These are phyloP conservation scores for Aspergillus quadricinctus DNA, from an alignment of 2,329 filamentous ascomycete genomes.

Conservation along the genomic window DNA sequence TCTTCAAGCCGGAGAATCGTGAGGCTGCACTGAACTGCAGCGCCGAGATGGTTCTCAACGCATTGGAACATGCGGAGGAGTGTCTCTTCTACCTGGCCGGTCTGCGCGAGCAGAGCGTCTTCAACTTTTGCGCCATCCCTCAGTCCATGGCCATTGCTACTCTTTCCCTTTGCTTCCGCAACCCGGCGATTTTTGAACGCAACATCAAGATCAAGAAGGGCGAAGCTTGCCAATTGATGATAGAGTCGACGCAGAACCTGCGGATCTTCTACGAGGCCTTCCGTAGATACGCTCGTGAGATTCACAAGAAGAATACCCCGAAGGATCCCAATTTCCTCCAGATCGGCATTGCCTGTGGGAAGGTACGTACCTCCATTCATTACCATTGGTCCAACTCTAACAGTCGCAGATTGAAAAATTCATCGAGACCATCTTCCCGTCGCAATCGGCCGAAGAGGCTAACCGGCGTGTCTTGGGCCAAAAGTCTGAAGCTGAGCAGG, in stretches of 20 bases:
- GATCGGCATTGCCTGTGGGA: constrained; percentile 85
- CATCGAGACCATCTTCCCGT: constrained; percentile 88
- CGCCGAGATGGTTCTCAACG: constrained; percentile 91
- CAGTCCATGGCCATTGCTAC: constrained; percentile 98
- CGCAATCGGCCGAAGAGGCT: constrained; percentile 64
- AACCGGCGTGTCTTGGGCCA: constrained; percentile 46
- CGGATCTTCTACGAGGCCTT: constrained; percentile 77
- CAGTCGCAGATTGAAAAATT: constrained; percentile 76
- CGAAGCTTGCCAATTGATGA: constrained; percentile 86
- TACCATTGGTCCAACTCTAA: constrained; percentile 1
- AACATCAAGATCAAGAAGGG: constrained; percentile 98
- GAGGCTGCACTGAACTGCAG: constrained; percentile 76
- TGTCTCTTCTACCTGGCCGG: constrained; percentile 98
- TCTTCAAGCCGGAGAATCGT: constrained; percentile 77
- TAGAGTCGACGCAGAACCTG: constrained; percentile 87
- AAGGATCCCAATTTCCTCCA: constrained; percentile 87
- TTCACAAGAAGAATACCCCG: constrained; percentile 91
- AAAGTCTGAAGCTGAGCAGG: constrained; percentile 54
- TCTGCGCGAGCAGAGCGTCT: constrained; percentile 90
- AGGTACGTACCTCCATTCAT: constrained; percentile 53
- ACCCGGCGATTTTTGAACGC: constrained; percentile 75
- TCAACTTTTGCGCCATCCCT: constrained; percentile 98
- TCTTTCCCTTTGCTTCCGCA: constrained; percentile 85
- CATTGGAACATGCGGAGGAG: constrained; percentile 80
- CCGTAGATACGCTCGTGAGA: constrained; percentile 69